A percentile compares a stretch with the other conserved stretches of the same genome.
Evolutionary conservation across 352 stramenopile genomes (phyloP).

Genomic region (Aphanomyces euteiches): DNA sequence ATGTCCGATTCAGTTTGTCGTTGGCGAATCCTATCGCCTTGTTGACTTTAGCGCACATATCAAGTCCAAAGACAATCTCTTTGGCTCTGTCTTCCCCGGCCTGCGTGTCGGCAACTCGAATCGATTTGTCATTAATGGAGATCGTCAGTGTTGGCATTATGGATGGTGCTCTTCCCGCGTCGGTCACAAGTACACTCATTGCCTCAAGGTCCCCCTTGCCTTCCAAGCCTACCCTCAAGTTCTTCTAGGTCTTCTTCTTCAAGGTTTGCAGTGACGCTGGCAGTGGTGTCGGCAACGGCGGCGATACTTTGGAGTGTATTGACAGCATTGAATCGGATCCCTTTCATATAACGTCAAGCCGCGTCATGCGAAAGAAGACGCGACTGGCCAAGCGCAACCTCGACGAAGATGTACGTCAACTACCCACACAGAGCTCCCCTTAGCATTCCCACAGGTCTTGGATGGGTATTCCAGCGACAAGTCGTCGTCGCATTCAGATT

Average conservation of each 20-base stretch:
- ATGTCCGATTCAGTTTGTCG: constrained; percentile 3
- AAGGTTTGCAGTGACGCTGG: background rate
- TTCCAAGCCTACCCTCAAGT: background rate
- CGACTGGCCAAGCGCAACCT: constrained; percentile 14
- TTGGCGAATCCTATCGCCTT: constrained; percentile 19
- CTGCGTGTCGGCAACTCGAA: background rate
- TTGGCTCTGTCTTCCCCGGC: constrained; percentile 39
- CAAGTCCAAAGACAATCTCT: constrained; percentile 73
- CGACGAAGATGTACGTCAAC: background rate
- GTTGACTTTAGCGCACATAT: constrained; percentile 37
- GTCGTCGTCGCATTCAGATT: constrained; percentile 6
- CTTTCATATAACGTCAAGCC: constrained; percentile 24
- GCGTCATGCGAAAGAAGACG: constrained; percentile 28
- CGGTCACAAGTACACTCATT: constrained; percentile 29
- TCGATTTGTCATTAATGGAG: constrained; percentile 74
- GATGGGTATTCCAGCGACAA: constrained; percentile 14
- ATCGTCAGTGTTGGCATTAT: constrained; percentile 84
- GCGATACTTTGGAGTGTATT: constrained; percentile 21
- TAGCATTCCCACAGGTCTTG: background rate
- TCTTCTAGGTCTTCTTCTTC: constrained; percentile 27
- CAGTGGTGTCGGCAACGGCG: background rate
- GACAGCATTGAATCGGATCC: constrained; percentile 12
- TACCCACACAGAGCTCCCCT: too few relatives aligned
- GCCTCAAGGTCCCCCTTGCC: constrained; percentile 21
- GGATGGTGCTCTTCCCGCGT: constrained; percentile 68